Conservation (phyloP, 2,329 filamentous ascomycete species). For the Hirsutella rhossiliensis region DNA sequence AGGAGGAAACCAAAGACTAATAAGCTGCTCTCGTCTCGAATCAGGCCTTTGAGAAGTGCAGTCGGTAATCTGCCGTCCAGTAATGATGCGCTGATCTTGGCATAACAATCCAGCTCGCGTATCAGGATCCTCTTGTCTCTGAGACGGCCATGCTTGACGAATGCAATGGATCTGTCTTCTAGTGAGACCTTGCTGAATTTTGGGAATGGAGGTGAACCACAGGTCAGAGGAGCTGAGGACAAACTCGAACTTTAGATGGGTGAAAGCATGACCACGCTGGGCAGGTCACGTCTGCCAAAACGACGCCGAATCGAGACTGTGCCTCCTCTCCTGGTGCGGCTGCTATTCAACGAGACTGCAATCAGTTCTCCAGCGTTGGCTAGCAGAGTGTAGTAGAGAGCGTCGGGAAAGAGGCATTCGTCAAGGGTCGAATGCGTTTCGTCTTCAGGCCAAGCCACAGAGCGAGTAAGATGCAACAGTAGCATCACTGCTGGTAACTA, state of each 20-base stretch:
- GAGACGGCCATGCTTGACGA: slow-evolving; percentile 1
- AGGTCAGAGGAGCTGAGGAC: neutral
- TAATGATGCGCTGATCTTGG: slow-evolving; percentile 3
- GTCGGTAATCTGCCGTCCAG: slow-evolving; percentile 2
- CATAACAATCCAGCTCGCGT: slow-evolving; percentile 5
- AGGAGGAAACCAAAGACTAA: slow-evolving; percentile 5
- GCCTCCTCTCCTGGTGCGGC: neutral
- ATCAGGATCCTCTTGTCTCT: slow-evolving; percentile 1
- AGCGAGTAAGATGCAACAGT: too few relatives aligned
- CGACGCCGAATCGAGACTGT: slow-evolving; percentile 1
- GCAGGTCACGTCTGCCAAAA: slow-evolving; percentile 3
- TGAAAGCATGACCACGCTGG: slow-evolving; percentile 5
- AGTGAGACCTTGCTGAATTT: neutral
- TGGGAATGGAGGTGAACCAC: neutral
- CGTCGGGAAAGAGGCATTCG: slow-evolving; percentile 6
- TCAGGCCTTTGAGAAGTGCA: slow-evolving; percentile 4
- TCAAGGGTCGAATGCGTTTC: slow-evolving; percentile 1
- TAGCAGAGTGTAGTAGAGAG: slow-evolving; percentile 5
- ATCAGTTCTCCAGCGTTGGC: slow-evolving; percentile 3
- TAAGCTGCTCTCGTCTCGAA: slow-evolving; percentile 1
- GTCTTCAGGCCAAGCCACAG: too few relatives aligned
- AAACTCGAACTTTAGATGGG: slow-evolving; percentile 3
- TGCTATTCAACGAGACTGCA: slow-evolving; percentile 1
- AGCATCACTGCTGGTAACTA: too few relatives aligned
- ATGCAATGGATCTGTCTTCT: neutral